Base-by-base conservation (phyloP, 1,139 yeast genomes). In the Candida sp. region DNA sequence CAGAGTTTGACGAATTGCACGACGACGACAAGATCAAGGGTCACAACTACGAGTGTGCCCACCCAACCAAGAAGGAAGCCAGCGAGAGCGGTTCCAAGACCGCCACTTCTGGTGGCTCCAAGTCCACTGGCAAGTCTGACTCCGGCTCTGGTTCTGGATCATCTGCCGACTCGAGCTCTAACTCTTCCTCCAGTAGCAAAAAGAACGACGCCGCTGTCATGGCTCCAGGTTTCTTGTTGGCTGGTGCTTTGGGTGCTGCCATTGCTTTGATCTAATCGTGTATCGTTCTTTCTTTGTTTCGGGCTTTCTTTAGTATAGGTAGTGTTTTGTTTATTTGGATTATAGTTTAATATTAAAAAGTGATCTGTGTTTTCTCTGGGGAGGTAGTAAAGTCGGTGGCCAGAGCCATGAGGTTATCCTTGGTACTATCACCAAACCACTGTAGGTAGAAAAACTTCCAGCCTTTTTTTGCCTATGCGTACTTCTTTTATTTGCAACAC, bases 1-100 rank as follows among this genome's bases (percentile, higher is more conserved):
- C 63, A 32, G 68, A 52, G 31, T 75, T 74, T 62, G 65, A 74
- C 57, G 59, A 64, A 54, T 71, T 70, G 61, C 67, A 70, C 53
- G 57, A 63, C 44, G 58, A 56, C 49, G 67, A 69, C 48, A 70
- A 69, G 59, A 75, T 76, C 56, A 69, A 74, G 63, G 81, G 81
- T 53, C 79, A 77, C 69, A 75, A 76, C 70, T 75, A 63, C 66
- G 68, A 67, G 58, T 77, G 82, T 67, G 62, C 77, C 27, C 68
- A 77, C 44, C 77, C 78, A 44, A 53, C 59, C 46, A 34, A 58
- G 49, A 49, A 66, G 8, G n/a, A 23, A 23, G 6, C 26, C 27
- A 17, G 27, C 30, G 34, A 12, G 5, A 28, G 34, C 3, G 30
- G 34, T 17, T 12, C 34, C 25, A 40, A 17, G n/a, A 40, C 33